Evolutionary conservation across 2,329 filamentous ascomycete species (phyloP), one percentile per base, ranked within the genome.

Genomic region (Colletotrichum zoysiae): DNA sequence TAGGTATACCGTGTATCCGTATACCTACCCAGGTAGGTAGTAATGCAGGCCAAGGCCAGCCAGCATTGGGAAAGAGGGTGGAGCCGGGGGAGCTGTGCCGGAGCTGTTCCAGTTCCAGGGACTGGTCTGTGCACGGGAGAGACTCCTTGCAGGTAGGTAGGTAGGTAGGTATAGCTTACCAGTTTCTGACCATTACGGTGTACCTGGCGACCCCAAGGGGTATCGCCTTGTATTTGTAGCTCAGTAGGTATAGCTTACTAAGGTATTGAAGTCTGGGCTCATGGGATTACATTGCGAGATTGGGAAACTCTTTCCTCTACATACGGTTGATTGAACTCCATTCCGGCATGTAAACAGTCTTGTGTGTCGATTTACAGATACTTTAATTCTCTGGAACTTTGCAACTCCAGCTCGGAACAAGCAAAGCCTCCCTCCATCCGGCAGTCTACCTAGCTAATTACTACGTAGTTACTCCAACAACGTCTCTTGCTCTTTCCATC

Each of bases 61-160:
- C 14, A 38, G 11, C 35, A 38, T 38, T 20, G 20, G 11, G 44
- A 61, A 20, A 9, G n/a, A 40, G 48, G 48, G 46, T 62, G 59
- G 59, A 30, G 59, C 59, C 9, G 33, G 33, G 46, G 59, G 48
- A 50, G 44, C 33, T 16, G n/a, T 35, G 20, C 44, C 14, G 12
- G 20, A 11, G 44, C 42, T 62, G 59, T 62, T 16, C 40, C 5
- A 8, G 42, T 44, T 42, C 44, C 46, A 26, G 46, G 20, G 26
- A 4, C 46, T 62, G 59, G 59, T 51, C 59, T 62, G 59, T 62
- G 59, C 59, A 35, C 35, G 9, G n/a, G 30, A 18, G 35, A 57
- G 33, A 44, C n/a, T 38, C 20, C 33, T 50, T n/a, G 30, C 30
- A 30, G 30, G 30, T 30, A 30, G 30, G 30, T 30, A 30, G 30